Percentiles rank a stretch among this genome's conserved stretches.
Evolutionary conservation across 768 basidiomycete genomes (phyloP).

Genomic region (Termitomyces sp.): DNA sequence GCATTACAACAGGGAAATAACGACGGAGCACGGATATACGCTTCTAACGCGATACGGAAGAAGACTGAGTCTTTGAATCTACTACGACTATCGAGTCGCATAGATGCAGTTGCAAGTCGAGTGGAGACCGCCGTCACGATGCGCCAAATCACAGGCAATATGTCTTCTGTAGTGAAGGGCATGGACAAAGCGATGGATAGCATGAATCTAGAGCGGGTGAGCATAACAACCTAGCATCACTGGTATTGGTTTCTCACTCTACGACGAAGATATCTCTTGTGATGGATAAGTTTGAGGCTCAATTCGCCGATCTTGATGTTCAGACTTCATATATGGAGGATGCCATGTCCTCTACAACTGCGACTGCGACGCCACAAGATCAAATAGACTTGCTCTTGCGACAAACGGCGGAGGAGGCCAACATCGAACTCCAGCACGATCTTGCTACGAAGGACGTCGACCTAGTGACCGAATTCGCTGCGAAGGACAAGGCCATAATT

Average conservation of each 20-base stretch:
- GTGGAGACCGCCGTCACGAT: conserved; percentile 99
- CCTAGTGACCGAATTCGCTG: conserved; percentile 53
- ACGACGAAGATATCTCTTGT: conserved; percentile 82
- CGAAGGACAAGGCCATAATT: conserved; percentile 48
- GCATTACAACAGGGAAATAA: conserved; percentile 95
- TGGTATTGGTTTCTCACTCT: background rate
- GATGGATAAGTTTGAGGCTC: conserved; percentile 98
- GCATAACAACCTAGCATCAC: conserved; percentile 22
- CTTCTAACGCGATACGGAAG: conserved; percentile 97
- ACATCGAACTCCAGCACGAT: conserved; percentile 93
- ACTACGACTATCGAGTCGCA: conserved; percentile 82
- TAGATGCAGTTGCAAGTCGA: conserved; percentile 94
- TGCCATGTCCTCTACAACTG: conserved; percentile 91
- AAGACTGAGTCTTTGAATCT: conserved; percentile 94
- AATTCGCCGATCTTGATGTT: conserved; percentile 96
- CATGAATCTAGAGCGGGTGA: conserved; percentile 96
- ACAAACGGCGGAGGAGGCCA: conserved; percentile 95
- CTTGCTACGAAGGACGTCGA: conserved; percentile 63
- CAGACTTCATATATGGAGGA: conserved; percentile 99
- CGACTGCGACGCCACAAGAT: conserved; percentile 92
- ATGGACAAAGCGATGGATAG: conserved; percentile 99
- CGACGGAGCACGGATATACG: conserved; percentile 97
- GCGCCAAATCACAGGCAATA: conserved; percentile 93
- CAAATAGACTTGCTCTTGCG: conserved; percentile 91
- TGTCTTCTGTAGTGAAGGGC: conserved; percentile 93